Base-by-base conservation (phyloP, 1,139 yeast genomes). In the Candida pseudoviswanathii region DNA sequence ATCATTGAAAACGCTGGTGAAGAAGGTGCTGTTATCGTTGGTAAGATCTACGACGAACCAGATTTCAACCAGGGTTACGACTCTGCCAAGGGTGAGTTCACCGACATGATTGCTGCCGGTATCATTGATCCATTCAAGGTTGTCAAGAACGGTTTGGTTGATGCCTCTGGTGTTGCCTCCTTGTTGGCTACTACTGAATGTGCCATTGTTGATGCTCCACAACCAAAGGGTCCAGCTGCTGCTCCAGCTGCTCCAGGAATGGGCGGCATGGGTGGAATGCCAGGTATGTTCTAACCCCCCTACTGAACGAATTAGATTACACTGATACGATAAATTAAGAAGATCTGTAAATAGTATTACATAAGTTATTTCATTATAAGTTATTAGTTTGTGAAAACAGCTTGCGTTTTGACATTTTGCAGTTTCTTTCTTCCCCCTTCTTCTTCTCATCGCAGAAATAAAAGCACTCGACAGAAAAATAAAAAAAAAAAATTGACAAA, bases 81-180 rank as follows among this genome's bases (percentile, higher is more conserved):
- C 74, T 88, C 98, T 41, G 82, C 97, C 58, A 89, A 88, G 73
- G 95, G 97, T 63, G 90, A 89, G 75, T 94, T 83, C 81, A 89
- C 96, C 57, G 97, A 94, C 71, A 91, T 94, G 97, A 86, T 94
- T 65, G 89, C 94, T 58, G 85, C 96, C 53, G 99, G 99, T 82
- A 94, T 94, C 74, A 91, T 92, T 67, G 99, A 94, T 75, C 99
- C 99, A 59, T 91, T 94, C 84, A 95, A 94, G 84, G 99, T 95
- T 65, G 99, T 95, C 58, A 90, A 96, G 80, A 87, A 91, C 62
- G 99, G 99, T 60, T 81, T 94, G 65, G 94, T 91, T 51, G 99
- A 94, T 65, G 99, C 99, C 53, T 82, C 96, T 50, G 97, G 98
- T 78, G 99, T 94, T 59, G 99, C 99, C 48, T 91, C 98, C 29